phyloP scores from a whole-genome alignment of 768 basidiomycete species.

The Rhodotorula graminis region DNA sequence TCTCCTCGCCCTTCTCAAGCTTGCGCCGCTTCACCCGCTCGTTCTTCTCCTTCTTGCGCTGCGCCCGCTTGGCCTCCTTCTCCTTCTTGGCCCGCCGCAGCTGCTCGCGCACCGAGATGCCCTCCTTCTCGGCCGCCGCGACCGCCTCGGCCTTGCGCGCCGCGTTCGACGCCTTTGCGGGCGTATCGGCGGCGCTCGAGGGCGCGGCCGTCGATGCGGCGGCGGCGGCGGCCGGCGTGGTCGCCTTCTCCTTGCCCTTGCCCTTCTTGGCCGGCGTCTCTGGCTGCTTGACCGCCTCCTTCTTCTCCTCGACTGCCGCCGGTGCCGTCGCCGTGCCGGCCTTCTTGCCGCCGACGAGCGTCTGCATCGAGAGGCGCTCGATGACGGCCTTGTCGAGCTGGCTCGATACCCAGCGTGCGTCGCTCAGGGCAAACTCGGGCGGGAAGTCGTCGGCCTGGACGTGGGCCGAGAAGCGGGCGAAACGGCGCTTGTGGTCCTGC shows the following conservation, averaged over 20 bases:
- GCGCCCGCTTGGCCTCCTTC: conserved; percentile 5
- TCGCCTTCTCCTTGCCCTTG: neutral
- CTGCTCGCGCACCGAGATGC: conserved; percentile 22
- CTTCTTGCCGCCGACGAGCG: conserved; percentile 31
- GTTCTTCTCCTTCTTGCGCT: conserved; percentile 15
- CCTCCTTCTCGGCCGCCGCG: conserved; percentile 7
- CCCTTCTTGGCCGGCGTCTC: conserved; percentile 5
- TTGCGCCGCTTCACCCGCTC: conserved; percentile 7
- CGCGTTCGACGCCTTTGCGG: neutral
- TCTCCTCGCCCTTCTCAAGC: neutral
- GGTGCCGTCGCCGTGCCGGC: conserved; percentile 15
- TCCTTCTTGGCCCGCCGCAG: conserved; percentile 30
- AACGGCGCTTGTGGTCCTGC: conserved; percentile 37
- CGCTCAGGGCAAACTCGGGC: conserved; percentile 11
- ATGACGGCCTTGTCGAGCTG: conserved; percentile 31
- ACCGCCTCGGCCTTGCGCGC: neutral
- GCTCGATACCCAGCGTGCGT: conserved; percentile 33
- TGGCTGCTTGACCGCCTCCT: neutral
- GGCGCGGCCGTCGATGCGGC: neutral
- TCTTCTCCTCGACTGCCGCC: neutral
- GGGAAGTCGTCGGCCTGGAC: conserved; percentile 20
- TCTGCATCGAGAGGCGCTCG: conserved; percentile 23
- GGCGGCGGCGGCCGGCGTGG: neutral
- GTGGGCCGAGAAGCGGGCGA: conserved; percentile 29
- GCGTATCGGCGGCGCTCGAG: neutral